Conservation (phyloP, 1,284 basidiomycete genomes). For the Ustilago esculenta region DNA sequence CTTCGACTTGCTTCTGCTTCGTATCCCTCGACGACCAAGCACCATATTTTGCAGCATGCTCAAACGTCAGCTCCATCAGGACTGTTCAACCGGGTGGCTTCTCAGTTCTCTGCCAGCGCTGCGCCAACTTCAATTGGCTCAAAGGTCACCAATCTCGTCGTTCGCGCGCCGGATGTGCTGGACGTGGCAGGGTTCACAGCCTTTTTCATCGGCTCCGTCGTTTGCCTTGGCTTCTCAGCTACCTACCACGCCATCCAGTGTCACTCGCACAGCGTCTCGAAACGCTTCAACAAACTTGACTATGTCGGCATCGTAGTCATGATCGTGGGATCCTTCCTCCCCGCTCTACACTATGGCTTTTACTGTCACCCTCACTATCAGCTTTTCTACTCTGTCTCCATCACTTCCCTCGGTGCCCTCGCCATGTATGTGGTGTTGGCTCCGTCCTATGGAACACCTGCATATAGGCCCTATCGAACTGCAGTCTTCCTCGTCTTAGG, state of each 20-base stretch:
- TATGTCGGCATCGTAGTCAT: conserved; percentile 71
- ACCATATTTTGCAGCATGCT: not conserved
- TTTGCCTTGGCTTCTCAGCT: conserved; percentile 80
- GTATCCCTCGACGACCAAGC: conserved; percentile 10
- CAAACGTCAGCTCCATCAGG: not conserved
- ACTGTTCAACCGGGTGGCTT: conserved; percentile 5
- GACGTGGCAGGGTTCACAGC: conserved; percentile 76
- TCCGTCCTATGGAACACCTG: conserved; percentile 79
- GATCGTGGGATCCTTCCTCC: conserved; percentile 80
- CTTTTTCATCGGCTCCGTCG: conserved; percentile 78
- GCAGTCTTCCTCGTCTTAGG: conserved; percentile 83
- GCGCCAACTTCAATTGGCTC: not conserved
- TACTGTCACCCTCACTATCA: conserved; percentile 60
- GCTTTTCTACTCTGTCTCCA: conserved; percentile 66
- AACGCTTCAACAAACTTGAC: conserved; percentile 56
- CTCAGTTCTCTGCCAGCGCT: conserved; percentile 4
- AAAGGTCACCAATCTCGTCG: conserved; percentile 13
- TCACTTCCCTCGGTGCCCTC: conserved; percentile 74
- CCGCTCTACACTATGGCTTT: conserved; percentile 61
- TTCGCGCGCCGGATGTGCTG: conserved; percentile 71
- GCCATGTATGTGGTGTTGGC: conserved; percentile 81
- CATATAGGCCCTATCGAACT: conserved; percentile 81
- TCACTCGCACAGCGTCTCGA: conserved; percentile 75
- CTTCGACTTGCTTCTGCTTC: conserved; percentile 47
- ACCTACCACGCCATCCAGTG: conserved; percentile 80